Evolutionary conservation across 495 filamentous ascomycete genomes (phyloP).

Genomic region (Clavariopsis aquatica): DNA sequence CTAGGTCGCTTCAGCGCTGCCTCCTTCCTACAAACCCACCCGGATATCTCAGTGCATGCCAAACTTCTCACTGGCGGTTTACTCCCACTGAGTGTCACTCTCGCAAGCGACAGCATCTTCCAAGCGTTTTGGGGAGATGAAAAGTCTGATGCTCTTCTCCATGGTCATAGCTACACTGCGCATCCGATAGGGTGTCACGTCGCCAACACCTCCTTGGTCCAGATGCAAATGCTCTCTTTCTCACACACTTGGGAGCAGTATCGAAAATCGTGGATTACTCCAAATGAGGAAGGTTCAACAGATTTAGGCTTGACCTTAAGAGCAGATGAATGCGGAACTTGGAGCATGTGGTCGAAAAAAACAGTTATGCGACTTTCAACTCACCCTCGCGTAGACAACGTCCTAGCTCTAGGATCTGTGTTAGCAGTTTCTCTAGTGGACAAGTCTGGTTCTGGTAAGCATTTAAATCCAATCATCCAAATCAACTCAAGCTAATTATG

Average conservation of each 20-base stretch:
- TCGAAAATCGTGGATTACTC: constrained; percentile 49
- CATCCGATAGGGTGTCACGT: constrained; percentile 76
- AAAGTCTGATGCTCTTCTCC: constrained; percentile 71
- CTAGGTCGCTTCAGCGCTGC: constrained; percentile 66
- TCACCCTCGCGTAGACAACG: constrained; percentile 56
- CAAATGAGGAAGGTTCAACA: not conserved
- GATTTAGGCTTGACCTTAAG: not conserved
- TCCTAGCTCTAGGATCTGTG: constrained; percentile 71
- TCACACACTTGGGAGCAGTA: constrained; percentile 54
- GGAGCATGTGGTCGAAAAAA: constrained; percentile 68
- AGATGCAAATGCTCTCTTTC: constrained; percentile 58
- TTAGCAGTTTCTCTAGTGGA: constrained; percentile 63
- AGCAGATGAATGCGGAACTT: constrained; percentile 36
- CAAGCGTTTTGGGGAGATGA: constrained; percentile 64
- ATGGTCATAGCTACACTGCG: constrained; percentile 81
- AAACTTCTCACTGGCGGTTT: constrained; percentile 78
- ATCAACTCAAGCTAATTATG: not conserved
- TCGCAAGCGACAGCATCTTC: constrained; percentile 71
- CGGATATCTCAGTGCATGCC: constrained; percentile 74
- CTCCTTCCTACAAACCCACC: constrained; percentile 63
- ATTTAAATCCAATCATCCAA: not conserved
- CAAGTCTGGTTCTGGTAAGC: constrained; percentile 48
- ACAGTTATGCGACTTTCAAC: constrained; percentile 60
- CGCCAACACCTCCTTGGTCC: constrained; percentile 59
- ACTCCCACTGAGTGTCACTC: constrained; percentile 69